Conservation (phyloP, 192 early-diverging fungal species). For the Allomyces macrogynus region DNA sequence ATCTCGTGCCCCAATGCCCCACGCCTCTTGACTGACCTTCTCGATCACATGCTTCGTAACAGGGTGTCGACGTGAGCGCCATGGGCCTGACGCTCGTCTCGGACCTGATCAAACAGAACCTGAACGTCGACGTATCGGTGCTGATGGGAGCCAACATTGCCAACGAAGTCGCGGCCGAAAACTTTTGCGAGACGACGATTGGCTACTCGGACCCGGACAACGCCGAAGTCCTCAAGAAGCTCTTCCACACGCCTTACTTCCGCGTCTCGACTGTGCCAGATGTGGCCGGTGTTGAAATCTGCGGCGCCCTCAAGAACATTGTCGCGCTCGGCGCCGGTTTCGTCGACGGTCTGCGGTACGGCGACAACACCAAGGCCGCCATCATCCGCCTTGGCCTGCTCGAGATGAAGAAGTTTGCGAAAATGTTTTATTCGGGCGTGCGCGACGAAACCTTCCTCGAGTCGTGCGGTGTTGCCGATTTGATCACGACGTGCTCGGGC, state of each 20-base stretch:
- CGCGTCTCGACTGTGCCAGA: slow-evolving; percentile 66
- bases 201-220: slow-evolving; percentile 48
- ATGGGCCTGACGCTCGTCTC: slow-evolving; percentile 57
- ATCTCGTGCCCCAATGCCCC: too few species aligned
- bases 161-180: slow-evolving; percentile 75
- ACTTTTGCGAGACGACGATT: slow-evolving; percentile 92
- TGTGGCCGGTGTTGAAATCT: slow-evolving; percentile 83
- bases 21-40: too few species aligned
- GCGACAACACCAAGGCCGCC: slow-evolving; percentile 32
- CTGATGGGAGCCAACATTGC: slow-evolving; percentile 97
- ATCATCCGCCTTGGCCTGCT: slow-evolving; percentile 86
- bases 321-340: slow-evolving; percentile 93
- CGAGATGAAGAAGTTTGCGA: slow-evolving; percentile 85
- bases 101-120: slow-evolving; percentile 55
- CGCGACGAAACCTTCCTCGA: slow-evolving; percentile 91
- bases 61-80: slow-evolving; percentile 59
- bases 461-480: slow-evolving; percentile 87
- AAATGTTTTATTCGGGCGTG: slow-evolving; percentile 64
- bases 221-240: slow-evolving; percentile 51
- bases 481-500: slow-evolving; percentile 90
- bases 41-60: not conserved
- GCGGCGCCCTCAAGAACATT: slow-evolving; percentile 95
- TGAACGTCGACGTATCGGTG: slow-evolving; percentile 57
- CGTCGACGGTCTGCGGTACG: slow-evolving; percentile 68
- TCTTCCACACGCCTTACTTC: slow-evolving; percentile 82